These are phyloP conservation scores for Rhizoctonia solani DNA, from an alignment of 1,284 basidiomycete genomes.

Conservation along the genomic window DNA sequence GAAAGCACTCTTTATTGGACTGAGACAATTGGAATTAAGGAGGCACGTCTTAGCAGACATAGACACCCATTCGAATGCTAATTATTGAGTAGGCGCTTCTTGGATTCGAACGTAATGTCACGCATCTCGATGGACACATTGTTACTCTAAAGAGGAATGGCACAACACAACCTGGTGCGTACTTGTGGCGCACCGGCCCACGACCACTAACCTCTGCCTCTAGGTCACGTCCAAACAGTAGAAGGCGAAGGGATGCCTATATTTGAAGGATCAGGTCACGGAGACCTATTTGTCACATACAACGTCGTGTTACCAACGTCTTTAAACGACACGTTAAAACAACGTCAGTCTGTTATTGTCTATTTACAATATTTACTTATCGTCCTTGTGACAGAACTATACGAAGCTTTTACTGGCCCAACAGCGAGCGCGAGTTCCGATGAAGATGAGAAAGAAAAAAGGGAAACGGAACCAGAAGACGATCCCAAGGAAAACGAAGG, in stretches of 20 bases:
- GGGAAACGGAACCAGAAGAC: background rate
- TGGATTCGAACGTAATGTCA: slow-evolving; percentile 83
- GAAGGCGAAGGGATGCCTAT: slow-evolving; percentile 89
- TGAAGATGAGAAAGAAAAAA: background rate
- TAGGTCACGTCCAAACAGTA: slow-evolving; percentile 83
- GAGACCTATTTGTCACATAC: slow-evolving; percentile 90
- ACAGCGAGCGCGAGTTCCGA: no score
- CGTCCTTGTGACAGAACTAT: slow-evolving; percentile 6
- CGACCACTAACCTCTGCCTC: slow-evolving; percentile 1
- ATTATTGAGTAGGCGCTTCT: slow-evolving; percentile 63
- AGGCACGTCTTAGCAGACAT: slow-evolving; percentile 57
- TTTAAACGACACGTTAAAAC: slow-evolving; percentile 64
- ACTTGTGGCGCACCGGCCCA: background rate
- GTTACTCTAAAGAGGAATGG: slow-evolving; percentile 70
- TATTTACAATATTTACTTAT: background rate
- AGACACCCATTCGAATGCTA: slow-evolving; percentile 9
- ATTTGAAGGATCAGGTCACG: slow-evolving; percentile 63
- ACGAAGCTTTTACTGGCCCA: slow-evolving; percentile 16
- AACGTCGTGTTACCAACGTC: slow-evolving; percentile 81
- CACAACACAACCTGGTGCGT: slow-evolving; percentile 86
- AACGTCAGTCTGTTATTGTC: slow-evolving; percentile 55
- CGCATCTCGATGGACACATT: slow-evolving; percentile 86
- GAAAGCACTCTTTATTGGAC: slow-evolving; percentile 88
- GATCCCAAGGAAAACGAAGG: background rate
- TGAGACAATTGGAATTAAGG: slow-evolving; percentile 85